Percentiles rank a stretch among this genome's conserved stretches.
These are phyloP conservation scores for Betula pendula DNA, from an alignment of 306 rosid genomes.

Conservation along the genomic window DNA sequence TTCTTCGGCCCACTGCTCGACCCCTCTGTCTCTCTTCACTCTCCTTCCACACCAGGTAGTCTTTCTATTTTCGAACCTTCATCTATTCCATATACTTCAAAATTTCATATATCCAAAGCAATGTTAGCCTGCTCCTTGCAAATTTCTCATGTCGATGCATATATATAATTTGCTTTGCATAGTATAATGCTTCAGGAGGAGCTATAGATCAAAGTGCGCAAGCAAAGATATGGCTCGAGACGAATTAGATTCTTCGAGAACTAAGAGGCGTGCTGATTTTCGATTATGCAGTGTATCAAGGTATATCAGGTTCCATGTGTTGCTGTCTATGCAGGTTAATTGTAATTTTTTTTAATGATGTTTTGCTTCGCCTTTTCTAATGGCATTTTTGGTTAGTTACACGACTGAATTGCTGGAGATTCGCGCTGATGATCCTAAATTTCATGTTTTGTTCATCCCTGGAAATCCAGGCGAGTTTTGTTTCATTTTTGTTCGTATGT, in stretches of 20 bases:
- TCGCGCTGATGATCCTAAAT: slow-evolving; percentile 61
- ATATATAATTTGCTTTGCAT: background rate
- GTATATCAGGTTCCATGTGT: slow-evolving; percentile 26
- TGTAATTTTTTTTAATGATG: background rate
- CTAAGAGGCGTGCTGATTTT: slow-evolving; percentile 51
- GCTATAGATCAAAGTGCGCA: slow-evolving; percentile 32
- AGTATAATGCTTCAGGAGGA: slow-evolving; percentile 30
- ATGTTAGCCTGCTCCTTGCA: background rate
- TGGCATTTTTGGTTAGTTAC: slow-evolving; percentile 38
- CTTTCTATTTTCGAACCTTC: background rate
- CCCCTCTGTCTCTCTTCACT: background rate
- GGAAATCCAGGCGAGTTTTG: slow-evolving; percentile 81
- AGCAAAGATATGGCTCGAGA: slow-evolving; percentile 42
- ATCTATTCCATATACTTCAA: background rate
- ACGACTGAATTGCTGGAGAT: slow-evolving; percentile 79
- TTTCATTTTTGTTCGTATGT: background rate
- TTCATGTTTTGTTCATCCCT: slow-evolving; percentile 75
- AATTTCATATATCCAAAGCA: background rate
- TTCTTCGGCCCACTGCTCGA: slow-evolving; percentile 16
- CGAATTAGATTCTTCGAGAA: slow-evolving; percentile 32
- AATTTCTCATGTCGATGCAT: too few relatives aligned
- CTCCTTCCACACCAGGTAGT: slow-evolving; percentile 19
- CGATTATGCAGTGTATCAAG: slow-evolving; percentile 70
- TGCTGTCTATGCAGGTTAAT: background rate
- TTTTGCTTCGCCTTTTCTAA: background rate